Conservation (phyloP, 2,329 filamentous ascomycete genomes). For the Emergomyces pasteurianus region DNA sequence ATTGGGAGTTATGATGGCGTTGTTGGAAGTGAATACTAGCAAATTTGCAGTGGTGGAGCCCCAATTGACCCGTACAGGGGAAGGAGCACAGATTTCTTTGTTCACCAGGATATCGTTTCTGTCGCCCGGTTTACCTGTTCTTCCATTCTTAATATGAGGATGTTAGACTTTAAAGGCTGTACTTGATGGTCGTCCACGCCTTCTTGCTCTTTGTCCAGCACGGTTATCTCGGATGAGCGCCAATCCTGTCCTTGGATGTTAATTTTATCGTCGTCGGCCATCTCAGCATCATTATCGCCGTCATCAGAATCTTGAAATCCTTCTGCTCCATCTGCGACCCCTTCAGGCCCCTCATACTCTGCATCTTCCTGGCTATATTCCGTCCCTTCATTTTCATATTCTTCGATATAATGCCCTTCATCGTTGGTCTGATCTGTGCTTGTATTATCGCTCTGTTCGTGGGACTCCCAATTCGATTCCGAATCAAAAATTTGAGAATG, state of each 20-base stretch:
- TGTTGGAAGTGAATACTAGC: not conserved
- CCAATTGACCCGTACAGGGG: not conserved
- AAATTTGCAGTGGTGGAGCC: not conserved
- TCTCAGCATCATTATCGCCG: not conserved
- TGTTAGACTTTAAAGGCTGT: not conserved
- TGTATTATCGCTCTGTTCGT: not conserved
- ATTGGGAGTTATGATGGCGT: not conserved
- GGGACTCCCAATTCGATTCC: not conserved
- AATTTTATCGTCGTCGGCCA: not conserved
- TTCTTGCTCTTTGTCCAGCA: not conserved
- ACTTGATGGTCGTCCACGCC: not conserved
- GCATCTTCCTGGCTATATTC: not conserved
- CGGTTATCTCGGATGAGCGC: not conserved
- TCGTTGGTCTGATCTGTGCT: not conserved
- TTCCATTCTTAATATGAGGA: constrained; percentile 1
- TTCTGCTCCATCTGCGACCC: not conserved
- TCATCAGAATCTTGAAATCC: not conserved
- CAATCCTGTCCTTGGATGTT: not conserved
- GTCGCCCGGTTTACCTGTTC: not conserved
- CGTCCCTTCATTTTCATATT: not conserved
- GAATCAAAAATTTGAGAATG: not conserved
- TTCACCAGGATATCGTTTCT: not conserved
- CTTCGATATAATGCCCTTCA: not conserved
- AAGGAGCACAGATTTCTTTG: not conserved
- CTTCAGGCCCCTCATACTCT: not conserved